phyloP scores from a whole-genome alignment of 805 yeast genomes.

The Kodamaea nitidulidarum region DNA sequence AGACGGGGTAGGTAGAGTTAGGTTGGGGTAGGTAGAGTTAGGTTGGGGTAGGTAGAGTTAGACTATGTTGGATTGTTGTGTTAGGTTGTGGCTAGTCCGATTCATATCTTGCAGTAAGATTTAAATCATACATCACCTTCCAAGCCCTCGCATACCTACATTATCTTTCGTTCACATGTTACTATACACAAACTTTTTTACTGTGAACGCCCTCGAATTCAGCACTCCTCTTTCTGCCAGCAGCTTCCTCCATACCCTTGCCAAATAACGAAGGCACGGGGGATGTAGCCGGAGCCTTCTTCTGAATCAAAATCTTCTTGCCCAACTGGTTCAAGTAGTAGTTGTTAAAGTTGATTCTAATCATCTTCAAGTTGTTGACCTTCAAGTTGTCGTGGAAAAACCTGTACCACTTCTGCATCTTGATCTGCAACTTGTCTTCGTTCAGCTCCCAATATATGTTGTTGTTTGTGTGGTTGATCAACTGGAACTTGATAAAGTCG shows the following conservation, averaged over 20 bases:
- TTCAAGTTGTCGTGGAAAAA: constrained; percentile 23
- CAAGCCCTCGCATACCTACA: too few species aligned
- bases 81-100: too few species aligned
- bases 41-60: too few species aligned
- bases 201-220: not conserved
- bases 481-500: constrained; percentile 37
- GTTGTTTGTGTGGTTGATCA: constrained; percentile 17
- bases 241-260: not conserved
- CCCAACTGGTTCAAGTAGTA: constrained; percentile 30
- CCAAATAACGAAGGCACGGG: constrained; percentile 3
- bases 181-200: constrained; percentile 5
- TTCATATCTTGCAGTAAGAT: too few species aligned
- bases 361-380: constrained; percentile 18
- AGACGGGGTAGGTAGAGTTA: too few species aligned
- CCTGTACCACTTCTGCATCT: constrained; percentile 26
- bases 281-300: constrained; percentile 7
- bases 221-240: constrained; percentile 10
- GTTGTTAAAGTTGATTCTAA: constrained; percentile 23
- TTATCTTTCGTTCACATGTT: too few species aligned
- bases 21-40: too few species aligned
- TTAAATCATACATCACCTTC: too few species aligned
- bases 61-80: too few species aligned
- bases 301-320: constrained; percentile 23
- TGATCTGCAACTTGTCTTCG: constrained; percentile 15
- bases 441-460: constrained; percentile 26